Percentiles rank a stretch among this genome's conserved stretches.
Conservation (phyloP, 208 protist species). For the Crithidia thermophila region DNA sequence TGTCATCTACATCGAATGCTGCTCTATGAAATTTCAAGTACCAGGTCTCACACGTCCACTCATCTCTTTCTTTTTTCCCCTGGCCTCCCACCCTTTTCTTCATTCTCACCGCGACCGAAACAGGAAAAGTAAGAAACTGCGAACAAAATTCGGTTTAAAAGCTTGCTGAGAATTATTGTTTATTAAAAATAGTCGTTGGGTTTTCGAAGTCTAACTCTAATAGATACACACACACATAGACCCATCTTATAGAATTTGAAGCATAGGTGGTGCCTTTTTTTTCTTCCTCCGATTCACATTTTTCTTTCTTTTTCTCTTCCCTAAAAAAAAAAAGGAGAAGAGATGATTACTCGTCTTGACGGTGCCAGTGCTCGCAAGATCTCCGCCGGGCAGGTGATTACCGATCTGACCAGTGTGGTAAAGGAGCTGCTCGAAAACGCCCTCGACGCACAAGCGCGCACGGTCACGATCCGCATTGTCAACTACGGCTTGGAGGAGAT, state of each 20-base stretch:
- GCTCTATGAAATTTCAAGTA: no score
- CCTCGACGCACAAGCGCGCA: constrained; percentile 71
- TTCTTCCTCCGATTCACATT: not conserved
- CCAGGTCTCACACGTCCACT: no score
- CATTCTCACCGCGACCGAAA: no score
- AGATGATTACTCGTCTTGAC: constrained; percentile 80
- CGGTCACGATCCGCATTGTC: constrained; percentile 64
- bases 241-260: no score
- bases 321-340: not conserved
- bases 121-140: no score
- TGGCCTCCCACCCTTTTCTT: no score
- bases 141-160: no score
- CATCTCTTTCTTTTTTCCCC: no score
- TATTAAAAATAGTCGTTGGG: no score
- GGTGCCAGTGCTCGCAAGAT: constrained; percentile 68
- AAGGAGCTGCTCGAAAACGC: constrained; percentile 92
- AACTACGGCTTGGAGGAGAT: constrained; percentile 75
- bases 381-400: constrained; percentile 86
- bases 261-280: not conserved
- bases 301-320: constrained; percentile 15
- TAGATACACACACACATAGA: not conserved
- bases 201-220: not conserved
- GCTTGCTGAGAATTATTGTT: no score
- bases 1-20: no score
- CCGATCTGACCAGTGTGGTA: constrained; percentile 74